Evolutionary conservation across 2,329 filamentous ascomycete species (phyloP).

Genomic region (Microdochium bolleyi): DNA sequence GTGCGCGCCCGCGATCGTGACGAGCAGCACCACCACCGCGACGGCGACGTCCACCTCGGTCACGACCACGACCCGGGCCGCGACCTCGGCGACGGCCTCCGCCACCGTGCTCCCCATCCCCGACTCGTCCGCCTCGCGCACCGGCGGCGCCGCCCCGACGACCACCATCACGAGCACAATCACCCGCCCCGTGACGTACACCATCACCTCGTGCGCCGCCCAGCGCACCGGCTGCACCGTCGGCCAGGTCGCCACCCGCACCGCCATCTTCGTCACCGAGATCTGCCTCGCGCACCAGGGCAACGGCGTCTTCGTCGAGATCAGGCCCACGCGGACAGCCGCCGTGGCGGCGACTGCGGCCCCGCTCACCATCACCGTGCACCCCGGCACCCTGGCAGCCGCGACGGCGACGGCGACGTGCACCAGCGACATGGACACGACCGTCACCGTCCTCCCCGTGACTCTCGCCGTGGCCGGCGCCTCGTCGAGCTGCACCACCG

Average conservation of each 20-base stretch:
- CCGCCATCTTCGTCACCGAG: background rate
- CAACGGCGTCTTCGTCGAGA: background rate
- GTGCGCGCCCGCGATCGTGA: slow-evolving; percentile 6
- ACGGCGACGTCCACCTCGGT: background rate
- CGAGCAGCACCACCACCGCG: background rate
- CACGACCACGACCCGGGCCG: slow-evolving; percentile 1
- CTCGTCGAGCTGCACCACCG: background rate
- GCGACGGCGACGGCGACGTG: background rate
- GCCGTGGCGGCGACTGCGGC: background rate
- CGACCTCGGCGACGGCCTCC: background rate
- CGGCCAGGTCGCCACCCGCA: background rate
- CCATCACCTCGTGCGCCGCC: slow-evolving; percentile 4
- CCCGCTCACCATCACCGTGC: background rate
- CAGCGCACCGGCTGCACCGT: background rate
- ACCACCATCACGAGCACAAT: slow-evolving; percentile 6
- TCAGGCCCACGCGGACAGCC: background rate
- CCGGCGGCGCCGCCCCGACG: background rate
- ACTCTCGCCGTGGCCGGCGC: background rate
- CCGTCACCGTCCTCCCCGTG: slow-evolving; percentile 7
- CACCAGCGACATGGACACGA: slow-evolving; percentile 1
- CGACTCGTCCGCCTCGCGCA: background rate
- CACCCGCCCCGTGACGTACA: slow-evolving; percentile 14
- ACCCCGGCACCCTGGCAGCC: background rate
- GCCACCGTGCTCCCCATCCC: background rate
- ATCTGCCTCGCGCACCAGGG: background rate